Percentiles rank a stretch among this genome's conserved stretches.
These are phyloP conservation scores for Dendryphion nanum DNA, from an alignment of 2,329 filamentous ascomycete genomes.

Conservation along the genomic window DNA sequence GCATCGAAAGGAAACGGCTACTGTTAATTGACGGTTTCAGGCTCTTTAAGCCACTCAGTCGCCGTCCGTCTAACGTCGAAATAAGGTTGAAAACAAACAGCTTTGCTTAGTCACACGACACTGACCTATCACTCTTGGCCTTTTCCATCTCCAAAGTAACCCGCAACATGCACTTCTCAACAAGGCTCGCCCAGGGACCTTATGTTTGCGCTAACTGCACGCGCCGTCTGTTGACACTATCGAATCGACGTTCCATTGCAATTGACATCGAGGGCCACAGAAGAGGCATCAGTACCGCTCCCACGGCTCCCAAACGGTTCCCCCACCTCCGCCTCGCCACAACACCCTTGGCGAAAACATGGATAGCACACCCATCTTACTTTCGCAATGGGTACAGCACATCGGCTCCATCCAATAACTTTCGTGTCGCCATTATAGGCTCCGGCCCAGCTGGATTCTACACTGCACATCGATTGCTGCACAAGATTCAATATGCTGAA, in stretches of 20 bases:
- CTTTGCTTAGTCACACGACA: too few species aligned
- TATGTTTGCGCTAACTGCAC: slow-evolving; percentile 30
- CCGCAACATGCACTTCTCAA: slow-evolving; percentile 23
- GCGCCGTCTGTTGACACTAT: too few species aligned
- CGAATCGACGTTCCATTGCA: too few species aligned
- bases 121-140: too few species aligned
- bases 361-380: too few species aligned
- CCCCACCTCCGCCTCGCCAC: slow-evolving; percentile 7
- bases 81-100: too few species aligned
- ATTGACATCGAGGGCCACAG: too few species aligned
- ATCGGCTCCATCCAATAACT: slow-evolving; percentile 43
- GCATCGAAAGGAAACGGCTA: neutral
- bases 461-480: slow-evolving; percentile 80
- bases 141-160: too few species aligned
- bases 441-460: slow-evolving; percentile 97
- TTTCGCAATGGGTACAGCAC: slow-evolving; percentile 28
- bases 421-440: slow-evolving; percentile 84
- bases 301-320: neutral
- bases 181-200: slow-evolving; percentile 9
- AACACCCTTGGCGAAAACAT: slow-evolving; percentile 4
- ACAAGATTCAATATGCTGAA: slow-evolving; percentile 66
- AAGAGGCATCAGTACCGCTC: slow-evolving; percentile 6
- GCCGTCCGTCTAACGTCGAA: too few species aligned
- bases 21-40: neutral
- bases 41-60: neutral